Percentiles rank a stretch among this genome's conserved stretches.
These are phyloP conservation scores for Psilocybe cubensis DNA, from an alignment of 768 basidiomycete genomes.

Conservation along the genomic window DNA sequence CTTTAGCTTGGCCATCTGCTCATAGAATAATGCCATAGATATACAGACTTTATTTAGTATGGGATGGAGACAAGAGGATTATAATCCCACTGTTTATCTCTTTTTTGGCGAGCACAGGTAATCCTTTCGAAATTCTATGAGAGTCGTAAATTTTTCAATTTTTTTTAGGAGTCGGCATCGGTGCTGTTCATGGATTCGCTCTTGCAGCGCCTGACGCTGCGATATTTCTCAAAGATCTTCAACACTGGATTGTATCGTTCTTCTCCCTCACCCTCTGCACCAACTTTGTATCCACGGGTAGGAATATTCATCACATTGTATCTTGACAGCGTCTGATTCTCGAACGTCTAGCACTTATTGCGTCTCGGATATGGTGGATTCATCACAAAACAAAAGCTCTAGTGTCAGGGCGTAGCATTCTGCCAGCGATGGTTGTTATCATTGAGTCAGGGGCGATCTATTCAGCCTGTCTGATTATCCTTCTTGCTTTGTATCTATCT, in stretches of 20 bases:
- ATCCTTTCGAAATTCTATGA: too few species aligned
- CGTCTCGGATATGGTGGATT: neutral
- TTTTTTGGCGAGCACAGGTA: neutral
- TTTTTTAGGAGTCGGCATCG: neutral
- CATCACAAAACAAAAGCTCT: neutral
- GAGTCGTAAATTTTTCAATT: too few species aligned
- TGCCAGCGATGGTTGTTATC: neutral
- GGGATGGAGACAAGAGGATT: neutral
- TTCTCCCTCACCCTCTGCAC: neutral
- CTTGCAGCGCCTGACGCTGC: neutral
- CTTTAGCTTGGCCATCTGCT: neutral
- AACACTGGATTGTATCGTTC: neutral
- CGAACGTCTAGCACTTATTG: neutral
- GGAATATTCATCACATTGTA: neutral
- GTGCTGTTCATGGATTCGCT: neutral
- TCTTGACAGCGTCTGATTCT: neutral
- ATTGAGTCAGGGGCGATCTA: neutral
- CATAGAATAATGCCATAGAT: neutral
- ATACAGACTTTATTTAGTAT: neutral
- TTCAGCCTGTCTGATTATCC: neutral
- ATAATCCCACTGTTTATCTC: neutral
- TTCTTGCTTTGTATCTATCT: neutral
- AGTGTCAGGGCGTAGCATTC: neutral
- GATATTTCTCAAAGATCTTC: neutral
- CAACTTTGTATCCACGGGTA: neutral